A percentile compares a stretch with the other conserved stretches of the same genome.
Evolutionary conservation across 208 protist species (phyloP).

Genomic region (Wallacemonas rigidus): DNA sequence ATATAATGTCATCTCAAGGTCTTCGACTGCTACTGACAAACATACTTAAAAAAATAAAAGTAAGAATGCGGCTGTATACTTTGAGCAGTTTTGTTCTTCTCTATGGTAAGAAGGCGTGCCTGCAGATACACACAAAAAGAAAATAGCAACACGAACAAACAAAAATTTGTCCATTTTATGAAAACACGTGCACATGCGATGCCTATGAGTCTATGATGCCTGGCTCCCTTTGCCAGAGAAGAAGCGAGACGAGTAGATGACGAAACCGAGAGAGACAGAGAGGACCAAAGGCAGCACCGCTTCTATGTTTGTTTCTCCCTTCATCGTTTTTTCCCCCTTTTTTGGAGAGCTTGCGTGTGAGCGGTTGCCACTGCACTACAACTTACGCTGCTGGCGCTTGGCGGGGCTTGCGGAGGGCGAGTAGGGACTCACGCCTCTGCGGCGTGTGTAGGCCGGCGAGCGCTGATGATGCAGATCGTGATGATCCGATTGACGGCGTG

Average conservation of each 20-base stretch:
- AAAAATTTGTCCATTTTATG: not conserved
- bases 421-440: slow-evolving; percentile 1
- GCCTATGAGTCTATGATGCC: no score
- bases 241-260: not conserved
- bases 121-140: not conserved
- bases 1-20: no score
- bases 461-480: not conserved
- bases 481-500: not conserved
- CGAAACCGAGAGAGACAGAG: not conserved
- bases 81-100: not conserved
- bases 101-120: not conserved
- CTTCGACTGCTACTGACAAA: no score
- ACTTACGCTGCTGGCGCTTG: not conserved
- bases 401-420: not conserved
- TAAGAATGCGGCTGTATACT: no score
- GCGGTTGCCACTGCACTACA: no score
- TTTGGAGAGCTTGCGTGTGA: no score
- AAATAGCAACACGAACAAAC: not conserved
- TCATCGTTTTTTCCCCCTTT: no score
- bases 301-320: no score
- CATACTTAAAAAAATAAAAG: no score
- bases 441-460: not conserved
- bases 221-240: not conserved
- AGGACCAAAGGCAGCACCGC: no score
- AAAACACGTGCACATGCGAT: no score